Conservation (phyloP, 129 eudicot genomes). For the Ambrosia trifida region DNA sequence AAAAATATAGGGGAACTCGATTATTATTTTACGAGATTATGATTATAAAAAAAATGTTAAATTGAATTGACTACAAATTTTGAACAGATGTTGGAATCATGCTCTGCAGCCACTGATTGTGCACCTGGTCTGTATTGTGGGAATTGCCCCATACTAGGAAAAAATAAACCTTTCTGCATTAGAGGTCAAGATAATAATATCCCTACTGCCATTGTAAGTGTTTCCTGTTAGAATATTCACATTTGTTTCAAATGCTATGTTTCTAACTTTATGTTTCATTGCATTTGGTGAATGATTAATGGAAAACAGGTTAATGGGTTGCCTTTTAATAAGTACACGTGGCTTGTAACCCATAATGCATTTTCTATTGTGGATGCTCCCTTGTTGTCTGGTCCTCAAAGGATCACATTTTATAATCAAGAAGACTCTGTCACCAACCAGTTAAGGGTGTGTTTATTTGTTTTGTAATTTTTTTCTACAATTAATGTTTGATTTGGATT, state of each 20-base stretch:
- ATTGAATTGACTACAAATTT: slow-evolving; percentile 2
- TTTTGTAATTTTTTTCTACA: not conserved
- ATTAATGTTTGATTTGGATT: too few relatives aligned
- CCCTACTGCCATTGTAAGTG: slow-evolving; percentile 76
- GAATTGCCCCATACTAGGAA: slow-evolving; percentile 69
- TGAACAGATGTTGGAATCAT: slow-evolving; percentile 76
- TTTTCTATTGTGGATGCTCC: slow-evolving; percentile 98
- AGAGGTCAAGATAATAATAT: slow-evolving; percentile 75
- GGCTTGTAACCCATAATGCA: slow-evolving; percentile 95
- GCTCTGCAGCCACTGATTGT: slow-evolving; percentile 82
- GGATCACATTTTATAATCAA: slow-evolving; percentile 95
- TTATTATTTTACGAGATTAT: too few relatives aligned
- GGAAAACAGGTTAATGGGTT: slow-evolving; percentile 76
- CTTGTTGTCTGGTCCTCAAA: slow-evolving; percentile 67
- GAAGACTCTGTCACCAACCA: slow-evolving; percentile 97
- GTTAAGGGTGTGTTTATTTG: slow-evolving; percentile 59
- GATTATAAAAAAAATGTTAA: not conserved
- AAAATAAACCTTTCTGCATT: slow-evolving; percentile 66
- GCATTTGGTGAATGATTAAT: slow-evolving; percentile 28
- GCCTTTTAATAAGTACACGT: slow-evolving; percentile 97
- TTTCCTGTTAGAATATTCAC: not conserved
- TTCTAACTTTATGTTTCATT: slow-evolving; percentile 7
- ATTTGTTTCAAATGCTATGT: too few relatives aligned
- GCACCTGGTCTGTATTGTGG: slow-evolving; percentile 87
- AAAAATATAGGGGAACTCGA: too few relatives aligned